Conservation (phyloP, 2,329 filamentous ascomycete species). For the Diaporthe longicolla region DNA sequence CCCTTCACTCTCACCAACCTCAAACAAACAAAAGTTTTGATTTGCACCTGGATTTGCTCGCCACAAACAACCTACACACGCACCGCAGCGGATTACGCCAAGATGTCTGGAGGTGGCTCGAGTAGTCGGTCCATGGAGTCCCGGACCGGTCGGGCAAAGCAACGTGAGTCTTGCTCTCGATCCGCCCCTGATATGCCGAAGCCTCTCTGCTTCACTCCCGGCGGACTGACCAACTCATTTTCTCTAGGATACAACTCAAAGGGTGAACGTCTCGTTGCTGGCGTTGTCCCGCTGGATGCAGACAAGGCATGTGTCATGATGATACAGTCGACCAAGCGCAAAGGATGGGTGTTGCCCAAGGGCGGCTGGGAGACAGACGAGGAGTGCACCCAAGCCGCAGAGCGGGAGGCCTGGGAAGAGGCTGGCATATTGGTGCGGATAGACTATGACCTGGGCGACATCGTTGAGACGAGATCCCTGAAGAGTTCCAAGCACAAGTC, state of each 20-base stretch:
- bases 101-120: constrained; percentile 41
- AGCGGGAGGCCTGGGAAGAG: constrained; percentile 97
- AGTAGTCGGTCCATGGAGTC: constrained; percentile 76
- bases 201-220: constrained; percentile 43
- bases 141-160: constrained; percentile 82
- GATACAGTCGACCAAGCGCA: constrained; percentile 91
- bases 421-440: constrained; percentile 91
- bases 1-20: constrained; percentile 18
- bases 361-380: constrained; percentile 98
- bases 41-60: constrained; percentile 24
- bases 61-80: constrained; percentile 46
- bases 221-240: constrained; percentile 55
- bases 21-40: neutral
- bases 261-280: constrained; percentile 95
- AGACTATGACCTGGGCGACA: constrained; percentile 87
- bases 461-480: constrained; percentile 85
- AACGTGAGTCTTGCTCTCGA: constrained; percentile 74
- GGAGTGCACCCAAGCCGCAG: constrained; percentile 84
- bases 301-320: constrained; percentile 92
- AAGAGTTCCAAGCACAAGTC: constrained; percentile 78
- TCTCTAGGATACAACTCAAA: constrained; percentile 87
- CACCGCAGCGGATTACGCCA: constrained; percentile 40
- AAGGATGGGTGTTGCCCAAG: constrained; percentile 97
- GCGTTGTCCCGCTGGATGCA: constrained; percentile 88
- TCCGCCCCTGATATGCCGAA: constrained; percentile 43